phyloP scores from a whole-genome alignment of 1,284 basidiomycete genomes.

The Termitomyces sp. region DNA sequence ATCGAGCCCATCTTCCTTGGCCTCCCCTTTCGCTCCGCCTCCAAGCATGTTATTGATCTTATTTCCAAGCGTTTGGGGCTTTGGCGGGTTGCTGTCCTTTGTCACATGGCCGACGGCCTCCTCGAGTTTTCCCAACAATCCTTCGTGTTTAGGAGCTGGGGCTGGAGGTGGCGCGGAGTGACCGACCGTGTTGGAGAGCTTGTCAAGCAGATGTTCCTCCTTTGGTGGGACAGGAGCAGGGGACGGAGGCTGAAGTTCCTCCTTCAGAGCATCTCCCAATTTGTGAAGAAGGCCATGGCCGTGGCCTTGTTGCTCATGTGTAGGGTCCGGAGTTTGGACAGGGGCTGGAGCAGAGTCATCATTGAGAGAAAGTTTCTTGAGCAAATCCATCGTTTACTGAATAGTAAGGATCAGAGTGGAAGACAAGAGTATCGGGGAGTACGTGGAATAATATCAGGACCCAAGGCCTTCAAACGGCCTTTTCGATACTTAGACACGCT shows the following conservation, averaged over 20 bases:
- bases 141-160: slow-evolving; percentile 2
- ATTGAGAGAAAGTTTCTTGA: slow-evolving; percentile 14
- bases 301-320: not conserved
- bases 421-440: not conserved
- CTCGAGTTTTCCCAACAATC: slow-evolving; percentile 9
- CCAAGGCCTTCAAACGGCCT: not conserved
- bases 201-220: slow-evolving; percentile 9
- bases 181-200: slow-evolving; percentile 7
- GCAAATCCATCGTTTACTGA: slow-evolving; percentile 13
- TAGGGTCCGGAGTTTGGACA: not conserved
- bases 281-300: not conserved
- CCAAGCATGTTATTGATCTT: slow-evolving; percentile 18
- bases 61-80: slow-evolving; percentile 14
- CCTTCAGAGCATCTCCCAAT: not conserved
- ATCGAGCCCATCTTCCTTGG: slow-evolving; percentile 21
- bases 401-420: not conserved
- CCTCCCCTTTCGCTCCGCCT: slow-evolving; percentile 17
- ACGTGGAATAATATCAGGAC: not conserved
- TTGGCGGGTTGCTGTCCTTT: slow-evolving; percentile 8
- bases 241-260: not conserved
- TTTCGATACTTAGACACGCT: not conserved
- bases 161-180: not conserved
- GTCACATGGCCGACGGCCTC: slow-evolving; percentile 4
- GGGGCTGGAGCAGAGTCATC: not conserved
- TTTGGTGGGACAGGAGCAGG: not conserved